These are phyloP conservation scores for Candida dajiaensis DNA, from an alignment of 805 yeast species.

Conservation along the genomic window DNA sequence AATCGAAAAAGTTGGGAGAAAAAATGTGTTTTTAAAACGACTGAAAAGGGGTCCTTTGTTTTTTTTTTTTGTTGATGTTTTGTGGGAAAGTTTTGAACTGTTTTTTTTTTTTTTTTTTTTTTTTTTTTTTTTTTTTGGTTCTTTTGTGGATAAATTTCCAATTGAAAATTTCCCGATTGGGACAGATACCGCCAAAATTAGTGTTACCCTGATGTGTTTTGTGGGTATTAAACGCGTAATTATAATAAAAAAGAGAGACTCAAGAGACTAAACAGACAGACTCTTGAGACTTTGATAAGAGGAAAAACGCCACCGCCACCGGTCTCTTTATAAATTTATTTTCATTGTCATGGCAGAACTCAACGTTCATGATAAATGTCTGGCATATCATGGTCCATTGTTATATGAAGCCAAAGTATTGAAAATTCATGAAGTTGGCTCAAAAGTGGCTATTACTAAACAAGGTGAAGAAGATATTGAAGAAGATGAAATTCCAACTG, in stretches of 20 bases:
- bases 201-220: not conserved
- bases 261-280: no score
- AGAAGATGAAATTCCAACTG: conserved; percentile 27
- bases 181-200: not conserved
- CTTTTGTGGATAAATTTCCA: no score
- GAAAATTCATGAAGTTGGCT: conserved; percentile 52
- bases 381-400: conserved; percentile 89
- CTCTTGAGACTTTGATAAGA: not conserved
- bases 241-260: no score
- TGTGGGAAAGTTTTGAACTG: not conserved
- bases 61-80: no score
- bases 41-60: no score
- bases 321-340: not conserved
- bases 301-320: no score
- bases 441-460: conserved; percentile 32
- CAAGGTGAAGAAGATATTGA: conserved; percentile 33
- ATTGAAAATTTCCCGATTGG: not conserved
- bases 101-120: not conserved
- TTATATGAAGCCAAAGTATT: conserved; percentile 83
- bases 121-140: not conserved
- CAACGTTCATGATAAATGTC: conserved; percentile 35
- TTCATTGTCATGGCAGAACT: not conserved
- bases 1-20: no score
- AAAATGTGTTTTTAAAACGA: no score
- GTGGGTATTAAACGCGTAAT: no score